phyloP scores from a whole-genome alignment of 352 stramenopile genomes.

The Phytophthora pisi region DNA sequence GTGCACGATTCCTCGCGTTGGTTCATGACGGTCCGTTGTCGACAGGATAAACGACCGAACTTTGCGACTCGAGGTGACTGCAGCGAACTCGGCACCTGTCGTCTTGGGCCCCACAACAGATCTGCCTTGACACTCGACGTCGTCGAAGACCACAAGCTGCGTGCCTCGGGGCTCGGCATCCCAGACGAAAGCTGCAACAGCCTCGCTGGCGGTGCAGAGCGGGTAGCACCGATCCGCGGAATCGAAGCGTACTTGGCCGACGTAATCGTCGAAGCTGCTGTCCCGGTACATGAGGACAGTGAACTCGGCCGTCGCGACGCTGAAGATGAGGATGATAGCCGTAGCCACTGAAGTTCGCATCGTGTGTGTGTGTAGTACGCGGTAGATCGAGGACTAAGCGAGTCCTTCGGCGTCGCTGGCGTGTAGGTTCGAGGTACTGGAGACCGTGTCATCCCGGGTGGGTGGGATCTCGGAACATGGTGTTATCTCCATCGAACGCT shows the following conservation, averaged over 20 bases:
- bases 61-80: slow-evolving; percentile 17
- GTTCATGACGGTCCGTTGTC: slow-evolving; percentile 4
- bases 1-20: slow-evolving; percentile 14
- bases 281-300: slow-evolving; percentile 31
- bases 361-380: slow-evolving; percentile 1
- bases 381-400: slow-evolving; percentile 21
- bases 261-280: slow-evolving; percentile 30
- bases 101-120: slow-evolving; percentile 11
- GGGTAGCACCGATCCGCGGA: slow-evolving; percentile 26
- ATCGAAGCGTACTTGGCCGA: slow-evolving; percentile 27
- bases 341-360: slow-evolving; percentile 9
- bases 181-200: slow-evolving; percentile 23
- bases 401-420: neutral
- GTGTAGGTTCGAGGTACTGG: neutral
- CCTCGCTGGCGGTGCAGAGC: slow-evolving; percentile 14
- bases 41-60: slow-evolving; percentile 29
- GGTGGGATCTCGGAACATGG: slow-evolving; percentile 5
- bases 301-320: slow-evolving; percentile 8
- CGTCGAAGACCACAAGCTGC: slow-evolving; percentile 27
- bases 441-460: slow-evolving; percentile 9
- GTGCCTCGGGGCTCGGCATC: slow-evolving; percentile 16
- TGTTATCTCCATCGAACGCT: neutral
- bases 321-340: slow-evolving; percentile 1
- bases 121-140: slow-evolving; percentile 21
- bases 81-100: slow-evolving; percentile 8